Base-by-base conservation (phyloP, 2,329 filamentous ascomycete species). In the Microcera coccophila region DNA sequence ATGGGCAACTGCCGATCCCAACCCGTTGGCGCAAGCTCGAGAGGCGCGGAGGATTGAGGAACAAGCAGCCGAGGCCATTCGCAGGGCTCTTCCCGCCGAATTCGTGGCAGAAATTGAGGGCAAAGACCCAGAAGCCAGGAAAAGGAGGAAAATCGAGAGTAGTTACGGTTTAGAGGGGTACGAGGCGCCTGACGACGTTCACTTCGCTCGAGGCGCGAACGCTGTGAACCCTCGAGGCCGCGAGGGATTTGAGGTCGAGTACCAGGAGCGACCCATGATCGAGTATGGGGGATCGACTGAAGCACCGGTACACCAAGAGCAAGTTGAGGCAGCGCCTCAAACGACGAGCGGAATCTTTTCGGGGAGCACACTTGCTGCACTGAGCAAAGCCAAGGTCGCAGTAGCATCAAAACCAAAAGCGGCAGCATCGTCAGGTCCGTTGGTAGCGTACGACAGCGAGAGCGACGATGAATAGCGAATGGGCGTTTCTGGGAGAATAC, bases 1-100 rank as follows among this genome's bases (percentile, higher is more conserved):
- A 50, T 98, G 93, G 93, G 93, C 93, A 32, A 98, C 93, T 0
- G 86, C 89, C 5, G 93, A 98, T 62, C 93, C 93, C 1, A 98
- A 98, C 55, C 93, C 93, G 0, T 84, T 93, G 73, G 90, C 91
- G 2, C 89, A 95, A 64, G 94, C 94, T 51, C 79, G 94, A 47
- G 93, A 98, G 67, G 91, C 86, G 3, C 77, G 85, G 29, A 78
- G 85, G 31, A 85, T 98, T 47, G 93, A 98, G 62, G 93, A 98
- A 62, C 93, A 98, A 64, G 93, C 93, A 2, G 93, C 93, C 0
- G 93, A 96, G 59, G 94, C 93, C 2, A 89, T 98, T 44, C 75
- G 93, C 15, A 77, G 86, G 52, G 91, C 93, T 0, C 71, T 98
- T 4, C 93, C 93, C 0, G 89, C 85, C 0, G 88, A 90, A 20